Conservation (phyloP, 495 filamentous ascomycete genomes). For the Penicillium manginii region DNA sequence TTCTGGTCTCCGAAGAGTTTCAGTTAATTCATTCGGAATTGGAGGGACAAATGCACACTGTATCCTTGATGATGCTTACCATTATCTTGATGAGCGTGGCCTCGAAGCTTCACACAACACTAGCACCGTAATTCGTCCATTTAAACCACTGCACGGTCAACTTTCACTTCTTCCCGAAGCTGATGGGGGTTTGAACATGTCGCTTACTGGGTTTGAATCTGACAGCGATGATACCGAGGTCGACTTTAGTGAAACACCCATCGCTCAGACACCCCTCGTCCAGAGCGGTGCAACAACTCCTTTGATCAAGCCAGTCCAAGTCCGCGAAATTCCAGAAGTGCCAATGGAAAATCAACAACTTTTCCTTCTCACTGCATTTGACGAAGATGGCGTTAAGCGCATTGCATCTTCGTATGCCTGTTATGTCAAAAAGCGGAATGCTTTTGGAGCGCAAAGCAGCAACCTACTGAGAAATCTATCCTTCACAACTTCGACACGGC, state of each 20-base stretch:
- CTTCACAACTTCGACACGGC: slow-evolving; percentile 26
- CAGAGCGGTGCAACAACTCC: slow-evolving; percentile 14
- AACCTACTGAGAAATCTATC: slow-evolving; percentile 29
- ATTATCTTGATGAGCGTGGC: slow-evolving; percentile 20
- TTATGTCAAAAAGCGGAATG: slow-evolving; percentile 20
- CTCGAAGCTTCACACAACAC: slow-evolving; percentile 17
- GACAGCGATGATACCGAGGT: slow-evolving; percentile 5
- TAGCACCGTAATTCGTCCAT: neutral
- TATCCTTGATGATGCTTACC: slow-evolving; percentile 54
- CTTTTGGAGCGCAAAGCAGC: neutral
- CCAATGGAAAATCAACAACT: slow-evolving; percentile 18
- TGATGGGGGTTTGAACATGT: too few relatives aligned
- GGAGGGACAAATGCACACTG: slow-evolving; percentile 67
- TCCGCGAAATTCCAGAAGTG: slow-evolving; percentile 3
- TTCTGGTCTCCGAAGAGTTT: slow-evolving; percentile 49
- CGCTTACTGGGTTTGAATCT: neutral
- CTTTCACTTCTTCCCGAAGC: neutral
- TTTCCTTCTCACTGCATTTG: slow-evolving; percentile 33
- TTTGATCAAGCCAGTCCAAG: neutral
- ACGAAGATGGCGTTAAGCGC: slow-evolving; percentile 35
- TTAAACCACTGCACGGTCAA: neutral
- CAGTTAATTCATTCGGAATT: slow-evolving; percentile 63
- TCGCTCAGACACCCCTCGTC: slow-evolving; percentile 17
- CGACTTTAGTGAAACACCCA: slow-evolving; percentile 17
- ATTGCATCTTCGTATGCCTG: slow-evolving; percentile 23